phyloP scores from a whole-genome alignment of 23 red algal genomes.

The Gracilaria domingensis region DNA sequence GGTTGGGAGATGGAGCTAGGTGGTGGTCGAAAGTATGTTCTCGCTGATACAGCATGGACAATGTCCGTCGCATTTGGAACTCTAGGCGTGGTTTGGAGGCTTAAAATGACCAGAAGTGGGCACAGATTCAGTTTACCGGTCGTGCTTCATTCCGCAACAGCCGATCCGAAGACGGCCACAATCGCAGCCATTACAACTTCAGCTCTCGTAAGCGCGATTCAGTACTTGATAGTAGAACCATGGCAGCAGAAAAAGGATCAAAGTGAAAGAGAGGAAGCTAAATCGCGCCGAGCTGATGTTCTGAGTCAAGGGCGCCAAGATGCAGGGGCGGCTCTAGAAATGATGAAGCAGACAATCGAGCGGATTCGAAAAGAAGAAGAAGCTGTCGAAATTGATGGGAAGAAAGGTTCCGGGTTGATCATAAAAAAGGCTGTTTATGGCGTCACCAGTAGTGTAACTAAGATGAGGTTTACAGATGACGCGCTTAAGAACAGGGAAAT shows the following conservation, averaged over 20 bases:
- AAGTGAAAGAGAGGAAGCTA: constrained; percentile 46
- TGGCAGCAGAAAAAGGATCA: constrained; percentile 52
- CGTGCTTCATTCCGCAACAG: constrained; percentile 43
- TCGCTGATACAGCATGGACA: constrained; percentile 54
- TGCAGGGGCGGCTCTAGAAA: constrained; percentile 51
- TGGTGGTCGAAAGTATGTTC: constrained; percentile 42
- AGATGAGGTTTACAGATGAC: constrained; percentile 28
- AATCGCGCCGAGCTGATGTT: constrained; percentile 16
- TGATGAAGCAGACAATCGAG: constrained; percentile 76
- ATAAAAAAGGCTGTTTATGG: constrained; percentile 91
- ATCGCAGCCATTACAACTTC: constrained; percentile 44
- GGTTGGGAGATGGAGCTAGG: constrained; percentile 77
- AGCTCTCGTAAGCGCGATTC: constrained; percentile 35
- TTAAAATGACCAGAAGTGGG: constrained; percentile 57
- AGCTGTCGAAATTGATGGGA: constrained; percentile 71
- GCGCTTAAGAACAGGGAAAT: constrained; percentile 53
- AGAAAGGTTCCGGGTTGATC: constrained; percentile 70
- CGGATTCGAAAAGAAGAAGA: constrained; percentile 58
- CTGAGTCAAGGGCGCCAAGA: constrained; percentile 65
- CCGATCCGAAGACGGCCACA: constrained; percentile 60
- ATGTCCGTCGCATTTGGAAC: constrained; percentile 56
- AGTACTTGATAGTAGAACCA: constrained; percentile 65
- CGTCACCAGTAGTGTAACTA: constrained; percentile 21
- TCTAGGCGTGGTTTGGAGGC: constrained; percentile 53
- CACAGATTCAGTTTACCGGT: constrained; percentile 63